Percentiles rank a stretch among this genome's conserved stretches.
Conservation (phyloP, 108 stramenopile genomes). For the Nitzschia putrida region DNA sequence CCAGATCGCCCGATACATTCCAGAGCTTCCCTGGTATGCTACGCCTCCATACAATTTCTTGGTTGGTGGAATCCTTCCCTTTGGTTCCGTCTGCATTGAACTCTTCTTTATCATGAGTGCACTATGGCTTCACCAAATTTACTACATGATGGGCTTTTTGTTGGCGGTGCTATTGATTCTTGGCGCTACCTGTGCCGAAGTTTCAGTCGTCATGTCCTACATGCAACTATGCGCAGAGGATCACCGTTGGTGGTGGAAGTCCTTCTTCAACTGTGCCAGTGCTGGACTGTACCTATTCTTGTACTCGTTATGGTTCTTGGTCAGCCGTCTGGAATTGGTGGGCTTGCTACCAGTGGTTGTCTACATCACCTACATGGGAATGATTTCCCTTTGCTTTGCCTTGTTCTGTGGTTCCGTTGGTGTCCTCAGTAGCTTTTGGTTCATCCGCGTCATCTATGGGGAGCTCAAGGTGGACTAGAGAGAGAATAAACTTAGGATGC, state of each 20-base stretch:
- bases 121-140: slow-evolving; percentile 96
- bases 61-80: slow-evolving; percentile 92
- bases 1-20: slow-evolving; percentile 91
- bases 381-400: slow-evolving; percentile 88
- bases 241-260: slow-evolving; percentile 99
- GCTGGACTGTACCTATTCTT: slow-evolving; percentile 92
- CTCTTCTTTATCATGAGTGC: slow-evolving; percentile 97
- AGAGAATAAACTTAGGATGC: neutral
- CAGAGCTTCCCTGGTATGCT: slow-evolving; percentile 88
- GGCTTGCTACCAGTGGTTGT: slow-evolving; percentile 85
- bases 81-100: slow-evolving; percentile 97
- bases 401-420: slow-evolving; percentile 92
- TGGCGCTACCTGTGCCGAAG: slow-evolving; percentile 91
- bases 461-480: slow-evolving; percentile 61
- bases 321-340: slow-evolving; percentile 80
- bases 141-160: slow-evolving; percentile 99
- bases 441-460: slow-evolving; percentile 52
- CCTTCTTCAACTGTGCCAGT: slow-evolving; percentile 91
- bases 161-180: slow-evolving; percentile 93
- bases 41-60: slow-evolving; percentile 52
- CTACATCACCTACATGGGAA: slow-evolving; percentile 97
- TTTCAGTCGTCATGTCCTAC: slow-evolving; percentile 95
- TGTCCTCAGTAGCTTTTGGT: slow-evolving; percentile 82
- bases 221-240: slow-evolving; percentile 97
- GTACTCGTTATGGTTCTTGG: slow-evolving; percentile 93